These are phyloP conservation scores for Linderniella brevidens DNA, from an alignment of 257 asterid species.

Conservation along the genomic window DNA sequence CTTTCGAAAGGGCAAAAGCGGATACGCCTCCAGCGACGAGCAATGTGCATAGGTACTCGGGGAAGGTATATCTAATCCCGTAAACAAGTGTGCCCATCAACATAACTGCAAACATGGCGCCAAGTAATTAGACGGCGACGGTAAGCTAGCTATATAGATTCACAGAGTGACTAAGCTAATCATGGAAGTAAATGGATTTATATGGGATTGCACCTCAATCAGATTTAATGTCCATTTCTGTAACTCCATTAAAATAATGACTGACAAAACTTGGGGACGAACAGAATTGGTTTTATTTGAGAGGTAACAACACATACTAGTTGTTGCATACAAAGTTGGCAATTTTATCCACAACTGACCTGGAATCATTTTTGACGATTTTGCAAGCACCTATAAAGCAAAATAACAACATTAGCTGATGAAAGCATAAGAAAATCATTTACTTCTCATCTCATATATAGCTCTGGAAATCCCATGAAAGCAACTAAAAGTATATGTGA, in stretches of 20 bases:
- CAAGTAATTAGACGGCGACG: neutral
- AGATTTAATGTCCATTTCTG: no score
- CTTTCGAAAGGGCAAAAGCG: constrained; percentile 81
- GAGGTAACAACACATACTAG: no score
- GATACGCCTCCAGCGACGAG: constrained; percentile 99
- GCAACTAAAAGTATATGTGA: neutral
- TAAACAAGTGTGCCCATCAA: constrained; percentile 89
- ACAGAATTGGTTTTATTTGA: no score
- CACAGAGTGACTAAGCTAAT: no score
- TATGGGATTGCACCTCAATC: no score
- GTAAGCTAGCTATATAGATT: no score
- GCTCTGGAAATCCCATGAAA: neutral
- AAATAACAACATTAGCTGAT: constrained; percentile 15
- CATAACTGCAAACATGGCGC: constrained; percentile 58
- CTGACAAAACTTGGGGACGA: no score
- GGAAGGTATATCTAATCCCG: constrained; percentile 75
- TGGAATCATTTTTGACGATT: constrained; percentile 90
- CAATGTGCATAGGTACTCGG: constrained; percentile 78
- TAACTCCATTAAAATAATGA: no score
- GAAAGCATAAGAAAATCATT: neutral
- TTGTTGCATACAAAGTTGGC: neutral
- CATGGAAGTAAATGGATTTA: no score
- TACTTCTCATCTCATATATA: no score
- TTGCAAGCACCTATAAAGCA: constrained; percentile 63
- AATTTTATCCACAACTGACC: constrained; percentile 32